A percentile compares a stretch with the other conserved stretches of the same genome.
Evolutionary conservation across 805 yeast species (phyloP).

Genomic region (Kuraishia molischiana): DNA sequence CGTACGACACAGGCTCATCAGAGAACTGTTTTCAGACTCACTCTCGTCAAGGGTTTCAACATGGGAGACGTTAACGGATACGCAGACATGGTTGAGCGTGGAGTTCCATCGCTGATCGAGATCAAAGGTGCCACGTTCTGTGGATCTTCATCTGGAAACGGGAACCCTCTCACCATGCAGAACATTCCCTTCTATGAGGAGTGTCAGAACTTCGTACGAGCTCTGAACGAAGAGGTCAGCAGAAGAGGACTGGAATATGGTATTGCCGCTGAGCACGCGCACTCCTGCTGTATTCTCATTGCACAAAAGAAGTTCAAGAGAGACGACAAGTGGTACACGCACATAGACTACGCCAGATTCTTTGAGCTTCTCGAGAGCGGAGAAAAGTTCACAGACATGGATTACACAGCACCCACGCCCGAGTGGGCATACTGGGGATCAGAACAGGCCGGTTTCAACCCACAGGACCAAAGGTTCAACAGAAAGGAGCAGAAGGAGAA

Average conservation of each 20-base stretch:
- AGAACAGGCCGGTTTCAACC: constrained; percentile 79
- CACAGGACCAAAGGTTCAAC: constrained; percentile 64
- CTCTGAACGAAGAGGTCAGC: constrained; percentile 50
- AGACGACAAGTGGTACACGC: constrained; percentile 76
- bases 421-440: constrained; percentile 90
- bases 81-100: constrained; percentile 79
- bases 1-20: constrained; percentile 68
- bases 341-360: constrained; percentile 71
- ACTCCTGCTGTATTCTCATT: constrained; percentile 82
- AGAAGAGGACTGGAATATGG: constrained; percentile 65
- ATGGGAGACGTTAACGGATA: constrained; percentile 73
- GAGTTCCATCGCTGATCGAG: constrained; percentile 80
- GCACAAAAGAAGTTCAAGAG: constrained; percentile 68
- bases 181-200: constrained; percentile 93
- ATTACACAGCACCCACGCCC: constrained; percentile 75
- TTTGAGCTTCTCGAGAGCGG: constrained; percentile 61
- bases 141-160: constrained; percentile 77
- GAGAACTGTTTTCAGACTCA: constrained; percentile 83
- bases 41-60: constrained; percentile 88
- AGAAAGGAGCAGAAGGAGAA: constrained; percentile 52
- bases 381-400: constrained; percentile 62
- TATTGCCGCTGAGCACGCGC: constrained; percentile 92
- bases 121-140: constrained; percentile 94
- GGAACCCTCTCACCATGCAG: constrained; percentile 89
- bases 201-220: constrained; percentile 65